Percentiles rank a stretch among this genome's conserved stretches.
phyloP scores from a whole-genome alignment of 805 yeast genomes.

The Ogataea philodendri region DNA sequence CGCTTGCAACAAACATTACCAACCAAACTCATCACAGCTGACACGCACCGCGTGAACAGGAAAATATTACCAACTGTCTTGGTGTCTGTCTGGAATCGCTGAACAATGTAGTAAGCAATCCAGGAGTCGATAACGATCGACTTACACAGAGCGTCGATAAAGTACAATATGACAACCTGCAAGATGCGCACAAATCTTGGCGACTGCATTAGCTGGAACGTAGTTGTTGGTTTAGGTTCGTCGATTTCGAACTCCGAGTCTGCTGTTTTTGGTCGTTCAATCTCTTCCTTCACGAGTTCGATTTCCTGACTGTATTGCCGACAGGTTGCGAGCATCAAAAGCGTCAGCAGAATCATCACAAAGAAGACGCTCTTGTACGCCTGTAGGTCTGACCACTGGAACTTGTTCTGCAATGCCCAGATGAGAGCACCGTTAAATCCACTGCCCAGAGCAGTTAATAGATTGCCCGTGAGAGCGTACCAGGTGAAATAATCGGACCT shows the following conservation, averaged over 20 bases:
- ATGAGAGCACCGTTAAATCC: constrained; percentile 39
- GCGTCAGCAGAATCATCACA: constrained; percentile 25
- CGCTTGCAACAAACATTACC: constrained; percentile 44
- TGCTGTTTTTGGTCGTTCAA: constrained; percentile 10
- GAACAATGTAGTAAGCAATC: constrained; percentile 44
- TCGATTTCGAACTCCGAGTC: constrained; percentile 30
- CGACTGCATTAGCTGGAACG: constrained; percentile 10
- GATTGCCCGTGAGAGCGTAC: constrained; percentile 50
- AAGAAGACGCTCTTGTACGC: constrained; percentile 37
- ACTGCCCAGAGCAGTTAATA: constrained; percentile 48
- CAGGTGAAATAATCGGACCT: constrained; percentile 58
- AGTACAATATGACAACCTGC: constrained; percentile 39
- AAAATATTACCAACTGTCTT: constrained; percentile 40
- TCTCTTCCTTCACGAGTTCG: constrained; percentile 6
- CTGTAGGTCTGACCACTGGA: constrained; percentile 24
- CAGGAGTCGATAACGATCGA: constrained; percentile 45
- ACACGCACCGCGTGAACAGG: constrained; percentile 37
- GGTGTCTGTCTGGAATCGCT: constrained; percentile 36
- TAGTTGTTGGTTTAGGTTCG: constrained; percentile 3
- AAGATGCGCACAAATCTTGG: constrained; percentile 21
- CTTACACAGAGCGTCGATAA: constrained; percentile 44
- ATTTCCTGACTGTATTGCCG: constrained; percentile 3
- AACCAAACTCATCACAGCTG: constrained; percentile 40
- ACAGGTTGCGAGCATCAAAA: constrained; percentile 20
- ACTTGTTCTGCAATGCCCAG: constrained; percentile 18